phyloP scores from a whole-genome alignment of 163 green algal species.

The Scenedesmus sp. region DNA sequence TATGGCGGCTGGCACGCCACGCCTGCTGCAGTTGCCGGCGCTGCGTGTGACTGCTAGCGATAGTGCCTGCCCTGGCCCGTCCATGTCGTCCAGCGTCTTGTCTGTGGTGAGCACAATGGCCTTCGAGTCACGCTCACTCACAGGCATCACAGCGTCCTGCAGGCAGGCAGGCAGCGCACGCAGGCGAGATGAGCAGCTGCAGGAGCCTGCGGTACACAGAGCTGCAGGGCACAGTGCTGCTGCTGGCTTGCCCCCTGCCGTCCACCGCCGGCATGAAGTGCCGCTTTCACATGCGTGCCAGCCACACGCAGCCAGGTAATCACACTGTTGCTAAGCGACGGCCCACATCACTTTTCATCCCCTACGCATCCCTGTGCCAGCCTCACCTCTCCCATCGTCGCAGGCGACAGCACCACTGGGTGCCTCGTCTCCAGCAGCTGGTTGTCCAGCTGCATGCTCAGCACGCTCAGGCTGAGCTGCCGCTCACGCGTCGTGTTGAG shows the following conservation, averaged over 20 bases:
- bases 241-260: neutral
- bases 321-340: neutral
- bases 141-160: neutral
- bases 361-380: neutral
- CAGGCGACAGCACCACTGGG: conserved; percentile 85
- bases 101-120: conserved; percentile 25
- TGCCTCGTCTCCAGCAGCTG: conserved; percentile 88
- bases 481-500: conserved; percentile 61
- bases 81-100: conserved; percentile 52
- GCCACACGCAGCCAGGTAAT: neutral
- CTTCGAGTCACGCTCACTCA: neutral
- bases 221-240: neutral
- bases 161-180: neutral
- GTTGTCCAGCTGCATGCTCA: conserved; percentile 91
- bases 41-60: neutral
- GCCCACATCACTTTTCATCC: neutral
- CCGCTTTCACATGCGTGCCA: neutral
- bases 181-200: neutral
- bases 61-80: conserved; percentile 16
- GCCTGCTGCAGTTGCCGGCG: conserved; percentile 11
- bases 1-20: neutral
- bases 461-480: conserved; percentile 69
- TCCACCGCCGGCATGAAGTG: neutral
- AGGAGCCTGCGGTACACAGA: neutral
- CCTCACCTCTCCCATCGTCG: conserved; percentile 6